These are phyloP conservation scores for Tilletia caries DNA, from an alignment of 1,284 basidiomycete species.

Conservation along the genomic window DNA sequence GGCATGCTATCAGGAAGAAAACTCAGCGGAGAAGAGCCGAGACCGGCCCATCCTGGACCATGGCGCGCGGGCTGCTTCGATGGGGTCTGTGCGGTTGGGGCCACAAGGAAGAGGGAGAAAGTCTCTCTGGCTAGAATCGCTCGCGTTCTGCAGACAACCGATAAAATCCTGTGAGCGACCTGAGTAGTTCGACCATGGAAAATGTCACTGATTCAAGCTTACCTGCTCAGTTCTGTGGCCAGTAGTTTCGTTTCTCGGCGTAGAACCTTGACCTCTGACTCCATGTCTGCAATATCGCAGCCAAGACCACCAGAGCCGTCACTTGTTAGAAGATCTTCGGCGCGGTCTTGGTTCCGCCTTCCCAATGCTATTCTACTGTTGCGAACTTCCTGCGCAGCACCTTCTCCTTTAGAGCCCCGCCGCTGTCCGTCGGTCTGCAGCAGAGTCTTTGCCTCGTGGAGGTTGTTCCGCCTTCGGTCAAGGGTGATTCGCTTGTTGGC, in stretches of 20 bases:
- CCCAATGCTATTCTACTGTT: not conserved
- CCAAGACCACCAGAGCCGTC: not conserved
- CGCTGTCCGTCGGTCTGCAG: not conserved
- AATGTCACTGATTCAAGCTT: too few relatives aligned
- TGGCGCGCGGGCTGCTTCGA: not conserved
- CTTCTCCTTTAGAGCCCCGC: not conserved
- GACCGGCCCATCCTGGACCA: not conserved
- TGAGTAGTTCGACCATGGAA: too few relatives aligned
- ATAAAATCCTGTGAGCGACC: too few relatives aligned
- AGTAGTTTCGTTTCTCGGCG: slow-evolving; percentile 4
- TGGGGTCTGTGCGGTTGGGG: slow-evolving; percentile 17
- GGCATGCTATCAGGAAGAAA: slow-evolving; percentile 32
- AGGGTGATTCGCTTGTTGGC: not conserved
- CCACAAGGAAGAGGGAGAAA: slow-evolving; percentile 25
- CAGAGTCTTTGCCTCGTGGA: not conserved
- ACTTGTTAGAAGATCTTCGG: not conserved
- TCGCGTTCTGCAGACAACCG: slow-evolving; percentile 15
- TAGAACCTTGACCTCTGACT: not conserved
- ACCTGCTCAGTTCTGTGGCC: slow-evolving; percentile 20
- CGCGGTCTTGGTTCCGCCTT: not conserved
- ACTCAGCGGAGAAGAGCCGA: slow-evolving; percentile 15
- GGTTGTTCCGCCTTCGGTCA: slow-evolving; percentile 9
- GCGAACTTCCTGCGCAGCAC: not conserved
- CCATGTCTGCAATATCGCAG: slow-evolving; percentile 20
- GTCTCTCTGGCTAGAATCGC: slow-evolving; percentile 30